Conservation (phyloP, 805 yeast species). For the Myxozyma udenii region DNA sequence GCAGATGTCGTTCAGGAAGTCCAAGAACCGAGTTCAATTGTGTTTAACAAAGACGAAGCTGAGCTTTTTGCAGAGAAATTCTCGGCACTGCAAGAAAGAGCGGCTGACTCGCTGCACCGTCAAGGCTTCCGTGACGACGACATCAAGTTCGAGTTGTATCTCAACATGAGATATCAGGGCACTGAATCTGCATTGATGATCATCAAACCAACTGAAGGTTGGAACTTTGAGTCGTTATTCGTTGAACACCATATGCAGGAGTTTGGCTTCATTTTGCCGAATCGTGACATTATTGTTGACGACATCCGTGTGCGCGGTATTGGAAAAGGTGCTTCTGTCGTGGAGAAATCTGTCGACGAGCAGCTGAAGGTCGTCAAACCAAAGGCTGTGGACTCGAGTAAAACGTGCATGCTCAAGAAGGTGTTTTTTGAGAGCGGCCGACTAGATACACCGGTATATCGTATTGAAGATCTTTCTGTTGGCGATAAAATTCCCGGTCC, state of each 20-base stretch:
- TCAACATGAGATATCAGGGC: slow-evolving; percentile 80
- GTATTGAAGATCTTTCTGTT: slow-evolving; percentile 50
- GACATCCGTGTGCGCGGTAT: slow-evolving; percentile 72
- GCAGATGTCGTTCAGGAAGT: slow-evolving; percentile 80
- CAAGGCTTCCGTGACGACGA: slow-evolving; percentile 55
- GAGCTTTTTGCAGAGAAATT: slow-evolving; percentile 47
- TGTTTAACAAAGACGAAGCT: slow-evolving; percentile 39
- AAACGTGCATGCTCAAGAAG: slow-evolving; percentile 39
- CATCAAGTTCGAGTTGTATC: slow-evolving; percentile 57
- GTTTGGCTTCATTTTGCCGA: slow-evolving; percentile 62
- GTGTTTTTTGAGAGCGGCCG: slow-evolving; percentile 56
- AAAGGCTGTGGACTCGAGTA: slow-evolving; percentile 2
- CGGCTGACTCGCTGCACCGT: slow-evolving; percentile 41
- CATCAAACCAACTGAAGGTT: slow-evolving; percentile 32
- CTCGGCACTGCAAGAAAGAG: slow-evolving; percentile 44
- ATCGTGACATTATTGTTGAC: slow-evolving; percentile 59
- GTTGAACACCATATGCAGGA: slow-evolving; percentile 59
- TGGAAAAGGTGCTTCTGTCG: slow-evolving; percentile 53
- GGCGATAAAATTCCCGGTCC: slow-evolving; percentile 66
- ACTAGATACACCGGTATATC: slow-evolving; percentile 52
- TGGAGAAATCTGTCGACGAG: slow-evolving; percentile 48
- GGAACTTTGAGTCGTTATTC: slow-evolving; percentile 48
- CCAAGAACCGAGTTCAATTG: slow-evolving; percentile 66
- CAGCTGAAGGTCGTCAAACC: slow-evolving; percentile 46
- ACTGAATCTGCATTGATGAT: slow-evolving; percentile 87